A percentile compares a stretch with the other conserved stretches of the same genome.
Evolutionary conservation across 352 stramenopile species (phyloP).

Genomic region (Globisporangium alternatum): DNA sequence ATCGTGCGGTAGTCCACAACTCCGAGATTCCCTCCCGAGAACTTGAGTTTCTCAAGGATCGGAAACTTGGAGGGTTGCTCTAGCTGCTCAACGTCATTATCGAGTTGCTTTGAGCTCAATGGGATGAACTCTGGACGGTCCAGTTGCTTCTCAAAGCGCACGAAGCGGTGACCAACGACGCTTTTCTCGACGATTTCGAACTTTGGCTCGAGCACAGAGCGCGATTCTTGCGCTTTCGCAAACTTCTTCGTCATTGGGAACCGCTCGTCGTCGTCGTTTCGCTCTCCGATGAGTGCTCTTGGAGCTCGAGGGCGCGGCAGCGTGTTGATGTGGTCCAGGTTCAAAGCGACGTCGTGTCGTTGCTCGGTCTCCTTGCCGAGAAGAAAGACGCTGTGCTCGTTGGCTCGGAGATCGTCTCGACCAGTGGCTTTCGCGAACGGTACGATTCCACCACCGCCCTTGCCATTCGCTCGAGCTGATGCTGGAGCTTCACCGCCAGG

Average conservation of each 20-base stretch:
- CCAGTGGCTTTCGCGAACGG: conserved; percentile 8
- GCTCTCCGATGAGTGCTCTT: background rate
- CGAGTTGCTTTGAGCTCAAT: background rate
- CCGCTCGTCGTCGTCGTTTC: conserved; percentile 4
- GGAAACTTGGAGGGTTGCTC: conserved; percentile 8
- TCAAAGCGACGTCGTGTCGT: background rate
- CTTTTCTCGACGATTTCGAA: conserved; percentile 9
- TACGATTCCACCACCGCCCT: background rate
- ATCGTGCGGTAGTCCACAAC: conserved; percentile 6
- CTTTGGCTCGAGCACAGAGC: conserved; percentile 11
- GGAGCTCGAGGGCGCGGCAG: background rate
- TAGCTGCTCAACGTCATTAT: background rate
- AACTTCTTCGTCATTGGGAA: conserved; percentile 10
- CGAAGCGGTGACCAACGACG: conserved; percentile 14
- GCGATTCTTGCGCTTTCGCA: background rate
- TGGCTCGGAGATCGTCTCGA: background rate
- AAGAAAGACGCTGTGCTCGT: conserved; percentile 1
- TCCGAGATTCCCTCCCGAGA: background rate
- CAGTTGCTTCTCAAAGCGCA: conserved; percentile 15
- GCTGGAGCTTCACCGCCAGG: background rate
- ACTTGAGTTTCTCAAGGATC: conserved; percentile 9
- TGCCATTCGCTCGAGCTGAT: background rate
- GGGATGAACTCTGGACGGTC: conserved; percentile 5
- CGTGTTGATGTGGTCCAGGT: background rate
- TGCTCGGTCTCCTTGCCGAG: conserved; percentile 4